Conservation (phyloP, 2,329 filamentous ascomycete species). For the Cladosporium cucumerinum region DNA sequence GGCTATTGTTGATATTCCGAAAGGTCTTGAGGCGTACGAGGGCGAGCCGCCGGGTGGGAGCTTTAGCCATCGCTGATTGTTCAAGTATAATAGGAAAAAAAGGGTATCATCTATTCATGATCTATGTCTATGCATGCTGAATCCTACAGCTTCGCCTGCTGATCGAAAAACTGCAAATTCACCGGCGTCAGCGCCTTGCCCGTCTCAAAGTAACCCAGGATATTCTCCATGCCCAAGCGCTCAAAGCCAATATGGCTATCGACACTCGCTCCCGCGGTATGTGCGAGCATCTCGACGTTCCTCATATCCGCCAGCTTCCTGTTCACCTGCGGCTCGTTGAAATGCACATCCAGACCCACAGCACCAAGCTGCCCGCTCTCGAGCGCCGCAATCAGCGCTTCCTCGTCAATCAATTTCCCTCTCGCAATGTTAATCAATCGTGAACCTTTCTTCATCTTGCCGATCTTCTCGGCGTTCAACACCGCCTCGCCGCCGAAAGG, state of each 20-base stretch:
- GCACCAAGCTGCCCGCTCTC: slow-evolving; percentile 50
- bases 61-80: not conserved
- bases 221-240: slow-evolving; percentile 39
- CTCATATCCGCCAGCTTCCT: slow-evolving; percentile 41
- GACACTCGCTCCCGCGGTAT: slow-evolving; percentile 40
- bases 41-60: slow-evolving; percentile 16
- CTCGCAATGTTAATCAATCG: slow-evolving; percentile 65
- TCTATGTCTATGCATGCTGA: not conserved
- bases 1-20: slow-evolving; percentile 15
- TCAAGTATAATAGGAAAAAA: not conserved
- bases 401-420: slow-evolving; percentile 63
- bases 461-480: slow-evolving; percentile 49
- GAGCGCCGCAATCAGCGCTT: slow-evolving; percentile 59
- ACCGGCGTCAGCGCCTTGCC: slow-evolving; percentile 58
- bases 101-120: not conserved
- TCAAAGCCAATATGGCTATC: slow-evolving; percentile 44
- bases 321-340: slow-evolving; percentile 56
- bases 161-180: slow-evolving; percentile 55
- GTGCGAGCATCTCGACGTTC: slow-evolving; percentile 40
- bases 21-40: slow-evolving; percentile 8
- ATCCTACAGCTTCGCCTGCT: slow-evolving; percentile 24
- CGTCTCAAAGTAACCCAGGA: slow-evolving; percentile 51
- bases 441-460: slow-evolving; percentile 52
- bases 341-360: slow-evolving; percentile 63
- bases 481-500: slow-evolving; percentile 52